These are phyloP conservation scores for Purpureocillium lavendulum DNA, from an alignment of 2,329 filamentous ascomycete species.

Conservation along the genomic window DNA sequence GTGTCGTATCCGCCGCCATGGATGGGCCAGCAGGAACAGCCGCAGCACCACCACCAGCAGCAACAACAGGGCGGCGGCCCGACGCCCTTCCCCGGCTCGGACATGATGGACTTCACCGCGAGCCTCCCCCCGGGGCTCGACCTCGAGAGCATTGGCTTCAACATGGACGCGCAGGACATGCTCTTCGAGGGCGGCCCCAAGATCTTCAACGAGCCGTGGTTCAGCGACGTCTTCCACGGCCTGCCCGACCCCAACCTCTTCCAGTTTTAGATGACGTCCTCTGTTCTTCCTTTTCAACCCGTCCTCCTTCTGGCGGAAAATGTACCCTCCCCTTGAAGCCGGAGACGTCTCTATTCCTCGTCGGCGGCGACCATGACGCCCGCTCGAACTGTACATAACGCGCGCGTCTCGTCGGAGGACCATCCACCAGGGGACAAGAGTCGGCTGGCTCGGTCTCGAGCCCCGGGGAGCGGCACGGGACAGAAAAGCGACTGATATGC, in stretches of 20 bases:
- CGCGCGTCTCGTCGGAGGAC: too few species aligned
- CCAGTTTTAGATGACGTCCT: constrained; percentile 15
- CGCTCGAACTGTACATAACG: too few species aligned
- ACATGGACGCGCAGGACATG: constrained; percentile 15
- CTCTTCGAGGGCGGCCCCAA: constrained; percentile 24
- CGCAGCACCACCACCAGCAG: background rate
- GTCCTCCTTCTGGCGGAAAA: background rate
- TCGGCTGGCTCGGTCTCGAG: too few species aligned
- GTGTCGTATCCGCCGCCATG: constrained; percentile 4
- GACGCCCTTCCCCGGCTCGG: constrained; percentile 5
- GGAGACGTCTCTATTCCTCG: too few species aligned
- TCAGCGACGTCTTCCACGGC: constrained; percentile 26
- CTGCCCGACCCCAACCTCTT: constrained; percentile 25
- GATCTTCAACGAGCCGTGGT: constrained; percentile 31
- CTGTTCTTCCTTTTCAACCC: background rate
- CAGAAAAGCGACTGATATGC: too few species aligned
- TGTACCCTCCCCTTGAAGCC: too few species aligned
- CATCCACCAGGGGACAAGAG: too few species aligned
- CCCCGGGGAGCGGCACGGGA: too few species aligned
- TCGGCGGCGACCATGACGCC: too few species aligned
- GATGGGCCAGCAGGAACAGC: constrained; percentile 6
- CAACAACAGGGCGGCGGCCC: background rate
- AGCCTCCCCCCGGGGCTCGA: constrained; percentile 18
- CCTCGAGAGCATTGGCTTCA: constrained; percentile 19
- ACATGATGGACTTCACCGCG: constrained; percentile 11